Evolutionary conservation across 2,329 filamentous ascomycete species (phyloP).

Genomic region (Ascochyta rabiei): DNA sequence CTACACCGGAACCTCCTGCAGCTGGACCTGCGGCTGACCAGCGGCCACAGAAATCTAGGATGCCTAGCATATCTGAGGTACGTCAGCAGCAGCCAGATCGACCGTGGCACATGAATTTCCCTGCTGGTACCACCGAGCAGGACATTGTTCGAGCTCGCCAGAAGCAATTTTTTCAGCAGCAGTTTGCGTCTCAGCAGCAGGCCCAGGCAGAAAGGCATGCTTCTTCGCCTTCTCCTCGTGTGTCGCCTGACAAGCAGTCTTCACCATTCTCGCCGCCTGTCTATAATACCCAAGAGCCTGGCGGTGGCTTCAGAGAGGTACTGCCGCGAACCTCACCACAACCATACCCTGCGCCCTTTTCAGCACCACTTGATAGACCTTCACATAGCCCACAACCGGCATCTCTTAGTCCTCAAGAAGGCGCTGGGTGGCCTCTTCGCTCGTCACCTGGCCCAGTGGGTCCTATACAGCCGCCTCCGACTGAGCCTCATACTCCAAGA

Average conservation of each 20-base stretch:
- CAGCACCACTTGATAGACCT: constrained; percentile 14
- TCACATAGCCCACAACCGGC: constrained; percentile 23
- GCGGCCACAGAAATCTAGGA: constrained; percentile 35
- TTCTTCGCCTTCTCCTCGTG: constrained; percentile 40
- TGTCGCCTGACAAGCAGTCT: constrained; percentile 30
- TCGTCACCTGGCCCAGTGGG: constrained; percentile 32
- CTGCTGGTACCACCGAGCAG: constrained; percentile 43
- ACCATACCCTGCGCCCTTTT: constrained; percentile 26
- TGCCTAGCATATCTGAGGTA: constrained; percentile 46
- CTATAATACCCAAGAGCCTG: constrained; percentile 20
- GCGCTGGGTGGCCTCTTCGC: constrained; percentile 32
- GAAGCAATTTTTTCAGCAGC: constrained; percentile 44
- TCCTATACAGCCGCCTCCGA: constrained; percentile 35
- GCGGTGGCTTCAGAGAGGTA: constrained; percentile 44
- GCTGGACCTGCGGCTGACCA: constrained; percentile 21
- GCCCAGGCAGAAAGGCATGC: constrained; percentile 38
- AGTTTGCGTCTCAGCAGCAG: constrained; percentile 41
- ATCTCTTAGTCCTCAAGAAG: constrained; percentile 28
- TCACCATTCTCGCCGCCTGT: constrained; percentile 19
- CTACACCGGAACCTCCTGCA: constrained; percentile 24
- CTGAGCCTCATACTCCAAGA: constrained; percentile 33
- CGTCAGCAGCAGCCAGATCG: constrained; percentile 30
- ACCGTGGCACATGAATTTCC: constrained; percentile 45
- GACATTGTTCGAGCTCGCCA: constrained; percentile 47
- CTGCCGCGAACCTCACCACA: constrained; percentile 41